Evolutionary conservation across 148 eudicot species (phyloP).

Genomic region (Tetragonia tetragonoides): DNA sequence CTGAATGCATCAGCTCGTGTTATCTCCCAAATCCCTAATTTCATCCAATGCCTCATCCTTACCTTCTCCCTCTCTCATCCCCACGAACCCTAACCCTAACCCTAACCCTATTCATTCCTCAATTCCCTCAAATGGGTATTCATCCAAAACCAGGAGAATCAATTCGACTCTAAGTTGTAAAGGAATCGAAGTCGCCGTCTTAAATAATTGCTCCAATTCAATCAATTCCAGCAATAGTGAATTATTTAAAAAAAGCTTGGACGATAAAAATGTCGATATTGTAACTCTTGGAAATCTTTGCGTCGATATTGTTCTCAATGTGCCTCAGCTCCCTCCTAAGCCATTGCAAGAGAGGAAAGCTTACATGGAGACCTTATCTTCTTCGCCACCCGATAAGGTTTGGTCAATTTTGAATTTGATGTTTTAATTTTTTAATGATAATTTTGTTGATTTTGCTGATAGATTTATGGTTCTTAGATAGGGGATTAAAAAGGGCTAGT

Average conservation of each 20-base stretch:
- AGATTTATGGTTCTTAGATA: too few species aligned
- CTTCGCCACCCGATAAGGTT: conserved; percentile 87
- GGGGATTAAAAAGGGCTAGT: not conserved
- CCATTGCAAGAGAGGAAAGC: conserved; percentile 45
- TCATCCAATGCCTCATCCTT: conserved; percentile 32
- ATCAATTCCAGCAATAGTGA: conserved; percentile 13
- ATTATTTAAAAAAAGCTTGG: conserved; percentile 17
- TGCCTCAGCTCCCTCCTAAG: conserved; percentile 72
- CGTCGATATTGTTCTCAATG: conserved; percentile 86
- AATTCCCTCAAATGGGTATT: conserved; percentile 4
- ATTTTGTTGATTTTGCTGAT: not conserved
- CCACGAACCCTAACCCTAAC: conserved; percentile 24
- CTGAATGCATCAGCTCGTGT: conserved; percentile 56
- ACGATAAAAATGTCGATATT: conserved; percentile 62
- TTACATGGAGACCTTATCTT: conserved; percentile 65
- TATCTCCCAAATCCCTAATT: conserved; percentile 43
- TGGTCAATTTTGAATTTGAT: not conserved
- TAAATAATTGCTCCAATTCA: conserved; percentile 27
- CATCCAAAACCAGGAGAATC: conserved; percentile 33
- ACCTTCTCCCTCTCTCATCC: conserved; percentile 18
- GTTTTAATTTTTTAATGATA: not conserved
- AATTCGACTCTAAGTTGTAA: conserved; percentile 37
- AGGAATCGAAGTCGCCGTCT: conserved; percentile 42
- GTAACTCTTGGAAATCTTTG: conserved; percentile 94
- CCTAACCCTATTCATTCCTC: conserved; percentile 5